A percentile compares a stretch with the other conserved stretches of the same genome.
Conservation (phyloP, 139 green algal species). For the Bryopsis sp. region DNA sequence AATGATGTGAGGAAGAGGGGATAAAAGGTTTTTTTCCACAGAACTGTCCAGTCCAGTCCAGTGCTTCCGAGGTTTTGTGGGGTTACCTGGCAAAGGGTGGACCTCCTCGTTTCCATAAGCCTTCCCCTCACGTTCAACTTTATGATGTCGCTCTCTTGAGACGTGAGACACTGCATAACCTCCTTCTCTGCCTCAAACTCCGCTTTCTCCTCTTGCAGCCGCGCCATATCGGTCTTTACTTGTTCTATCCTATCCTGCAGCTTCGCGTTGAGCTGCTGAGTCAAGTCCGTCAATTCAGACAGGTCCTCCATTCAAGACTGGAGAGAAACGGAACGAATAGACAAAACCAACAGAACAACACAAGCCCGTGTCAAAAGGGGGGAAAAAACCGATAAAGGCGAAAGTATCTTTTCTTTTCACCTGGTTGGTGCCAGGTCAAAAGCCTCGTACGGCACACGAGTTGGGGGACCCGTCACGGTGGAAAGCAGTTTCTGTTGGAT, state of each 20-base stretch:
- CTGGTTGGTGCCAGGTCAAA: too few relatives aligned
- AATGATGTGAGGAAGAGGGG: too few relatives aligned
- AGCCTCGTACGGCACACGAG: too few relatives aligned
- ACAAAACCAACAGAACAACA: too few relatives aligned
- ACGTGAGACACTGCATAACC: constrained; percentile 10
- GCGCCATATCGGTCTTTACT: not conserved
- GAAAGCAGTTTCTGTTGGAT: too few relatives aligned
- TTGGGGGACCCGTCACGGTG: too few relatives aligned
- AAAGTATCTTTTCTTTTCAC: too few relatives aligned
- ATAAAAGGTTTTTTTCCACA: too few relatives aligned
- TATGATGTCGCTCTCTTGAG: constrained; percentile 11
- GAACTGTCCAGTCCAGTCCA: too few relatives aligned
- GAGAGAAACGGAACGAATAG: too few relatives aligned
- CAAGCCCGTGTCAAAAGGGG: too few relatives aligned
- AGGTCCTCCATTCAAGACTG: constrained; percentile 16
- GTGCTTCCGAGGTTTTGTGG: not conserved
- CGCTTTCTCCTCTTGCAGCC: constrained; percentile 6
- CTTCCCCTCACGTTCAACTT: constrained; percentile 12
- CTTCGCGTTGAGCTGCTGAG: not conserved
- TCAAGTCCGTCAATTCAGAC: not conserved
- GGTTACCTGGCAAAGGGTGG: constrained; percentile 12
- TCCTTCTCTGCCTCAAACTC: constrained; percentile 15
- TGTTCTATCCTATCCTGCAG: not conserved
- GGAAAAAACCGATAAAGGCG: too few relatives aligned
- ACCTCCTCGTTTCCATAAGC: constrained; percentile 9